These are phyloP conservation scores for Lignosus rhinocerotis DNA, from an alignment of 1,284 basidiomycete species.

Conservation along the genomic window DNA sequence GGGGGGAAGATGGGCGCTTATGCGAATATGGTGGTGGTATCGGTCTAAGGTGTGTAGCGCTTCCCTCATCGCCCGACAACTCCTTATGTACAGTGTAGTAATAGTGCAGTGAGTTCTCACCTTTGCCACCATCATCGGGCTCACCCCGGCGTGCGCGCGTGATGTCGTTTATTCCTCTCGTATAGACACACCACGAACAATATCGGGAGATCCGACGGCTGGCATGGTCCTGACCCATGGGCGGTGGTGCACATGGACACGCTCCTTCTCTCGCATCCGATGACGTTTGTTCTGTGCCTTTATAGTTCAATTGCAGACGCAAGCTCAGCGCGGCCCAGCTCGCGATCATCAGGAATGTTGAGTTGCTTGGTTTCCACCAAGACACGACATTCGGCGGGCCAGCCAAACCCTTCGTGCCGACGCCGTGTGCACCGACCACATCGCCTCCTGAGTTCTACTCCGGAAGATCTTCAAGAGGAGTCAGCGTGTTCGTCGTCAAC, in stretches of 20 bases:
- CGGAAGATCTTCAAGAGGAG: constrained; percentile 48
- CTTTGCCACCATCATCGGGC: too few species aligned
- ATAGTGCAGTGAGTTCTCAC: too few species aligned
- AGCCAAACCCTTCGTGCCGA: constrained; percentile 48
- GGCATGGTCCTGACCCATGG: not conserved
- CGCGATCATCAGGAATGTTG: constrained; percentile 49
- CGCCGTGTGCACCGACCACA: constrained; percentile 38
- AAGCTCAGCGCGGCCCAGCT: constrained; percentile 43
- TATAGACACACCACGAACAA: too few species aligned
- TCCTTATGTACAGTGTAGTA: too few species aligned
- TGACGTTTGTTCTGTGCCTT: not conserved
- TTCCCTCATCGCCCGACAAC: too few species aligned
- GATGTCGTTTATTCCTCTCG: too few species aligned
- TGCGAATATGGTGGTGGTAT: too few species aligned
- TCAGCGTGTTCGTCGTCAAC: constrained; percentile 57
- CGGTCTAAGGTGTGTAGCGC: too few species aligned
- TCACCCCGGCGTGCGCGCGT: too few species aligned
- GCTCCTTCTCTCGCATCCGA: not conserved
- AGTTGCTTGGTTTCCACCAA: constrained; percentile 56
- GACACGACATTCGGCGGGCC: constrained; percentile 46
- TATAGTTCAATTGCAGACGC: too few species aligned
- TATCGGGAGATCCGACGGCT: too few species aligned
- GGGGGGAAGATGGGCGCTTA: too few species aligned
- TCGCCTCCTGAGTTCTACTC: constrained; percentile 53
- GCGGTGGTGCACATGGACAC: not conserved